A percentile compares a stretch with the other conserved stretches of the same genome.
Conservation (phyloP, 2,329 filamentous ascomycete genomes). For the Meredithiella fracta region DNA sequence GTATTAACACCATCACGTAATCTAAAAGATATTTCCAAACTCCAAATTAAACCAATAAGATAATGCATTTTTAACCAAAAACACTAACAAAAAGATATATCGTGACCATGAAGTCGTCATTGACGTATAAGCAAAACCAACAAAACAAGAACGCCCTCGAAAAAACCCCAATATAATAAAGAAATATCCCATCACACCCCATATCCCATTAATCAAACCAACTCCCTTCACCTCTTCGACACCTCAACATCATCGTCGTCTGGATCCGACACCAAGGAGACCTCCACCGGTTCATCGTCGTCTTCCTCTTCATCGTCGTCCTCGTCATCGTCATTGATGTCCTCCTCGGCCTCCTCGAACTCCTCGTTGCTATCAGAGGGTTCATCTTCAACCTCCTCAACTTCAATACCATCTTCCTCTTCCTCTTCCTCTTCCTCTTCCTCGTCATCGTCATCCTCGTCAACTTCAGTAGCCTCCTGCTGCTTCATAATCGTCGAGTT, state of each 20-base stretch:
- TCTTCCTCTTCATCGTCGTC: slow-evolving; percentile 10
- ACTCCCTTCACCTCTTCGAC: background rate
- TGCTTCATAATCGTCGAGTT: slow-evolving; percentile 4
- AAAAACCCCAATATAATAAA: slow-evolving; percentile 12
- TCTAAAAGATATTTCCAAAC: too few relatives aligned
- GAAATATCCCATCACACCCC: slow-evolving; percentile 7
- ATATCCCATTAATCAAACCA: background rate
- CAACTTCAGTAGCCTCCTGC: slow-evolving; percentile 13
- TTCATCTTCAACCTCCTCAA: slow-evolving; percentile 29
- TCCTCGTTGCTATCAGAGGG: slow-evolving; percentile 10
- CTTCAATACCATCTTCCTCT: slow-evolving; percentile 25
- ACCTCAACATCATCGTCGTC: slow-evolving; percentile 11
- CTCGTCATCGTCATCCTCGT: slow-evolving; percentile 19
- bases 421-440: slow-evolving; percentile 23
- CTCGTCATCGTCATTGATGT: slow-evolving; percentile 5
- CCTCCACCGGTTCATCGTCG: slow-evolving; percentile 4
- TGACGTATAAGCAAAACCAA: background rate
- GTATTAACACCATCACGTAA: too few relatives aligned
- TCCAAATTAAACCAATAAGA: background rate
- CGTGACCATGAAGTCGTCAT: background rate
- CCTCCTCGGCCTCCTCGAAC: slow-evolving; percentile 11
- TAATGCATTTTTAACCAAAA: slow-evolving; percentile 2
- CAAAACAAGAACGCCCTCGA: slow-evolving; percentile 3
- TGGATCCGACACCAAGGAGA: slow-evolving; percentile 12
- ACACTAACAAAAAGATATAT: background rate